A percentile compares a stretch with the other conserved stretches of the same genome.
Evolutionary conservation across 2,329 filamentous ascomycete species (phyloP).

Genomic region (Curvularia sp.): DNA sequence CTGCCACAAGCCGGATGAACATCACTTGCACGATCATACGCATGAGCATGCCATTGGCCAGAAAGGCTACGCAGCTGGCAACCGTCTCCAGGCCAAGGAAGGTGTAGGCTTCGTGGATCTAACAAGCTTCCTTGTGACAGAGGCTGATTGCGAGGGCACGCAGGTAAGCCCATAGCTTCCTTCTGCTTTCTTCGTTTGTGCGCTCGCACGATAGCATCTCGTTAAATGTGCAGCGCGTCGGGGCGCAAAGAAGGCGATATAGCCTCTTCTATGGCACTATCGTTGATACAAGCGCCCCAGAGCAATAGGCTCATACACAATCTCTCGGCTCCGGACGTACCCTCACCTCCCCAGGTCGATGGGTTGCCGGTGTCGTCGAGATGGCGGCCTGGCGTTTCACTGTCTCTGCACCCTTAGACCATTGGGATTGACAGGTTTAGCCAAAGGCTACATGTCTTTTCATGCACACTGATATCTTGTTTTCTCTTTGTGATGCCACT

Average conservation of each 20-base stretch:
- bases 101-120: constrained; percentile 82
- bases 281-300: constrained; percentile 68
- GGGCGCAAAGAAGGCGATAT: constrained; percentile 66
- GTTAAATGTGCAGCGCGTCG: constrained; percentile 1
- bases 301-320: constrained; percentile 50
- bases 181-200: not conserved
- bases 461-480: not conserved
- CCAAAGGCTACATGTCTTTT: constrained; percentile 39
- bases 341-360: constrained; percentile 44
- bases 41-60: constrained; percentile 39
- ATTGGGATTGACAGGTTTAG: constrained; percentile 47
- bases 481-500: not conserved
- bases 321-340: constrained; percentile 31
- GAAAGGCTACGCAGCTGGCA: constrained; percentile 84
- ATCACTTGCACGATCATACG: constrained; percentile 62
- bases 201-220: not conserved
- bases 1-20: constrained; percentile 85
- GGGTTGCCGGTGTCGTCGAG: constrained; percentile 37
- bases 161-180: constrained; percentile 50
- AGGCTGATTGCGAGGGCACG: constrained; percentile 67
- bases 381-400: constrained; percentile 45
- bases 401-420: constrained; percentile 39
- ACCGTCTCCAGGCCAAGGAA: constrained; percentile 69
- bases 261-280: constrained; percentile 57
- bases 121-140: constrained; percentile 74